Base-by-base conservation (phyloP, 1,284 basidiomycete species). In the Puccinia coronata region DNA sequence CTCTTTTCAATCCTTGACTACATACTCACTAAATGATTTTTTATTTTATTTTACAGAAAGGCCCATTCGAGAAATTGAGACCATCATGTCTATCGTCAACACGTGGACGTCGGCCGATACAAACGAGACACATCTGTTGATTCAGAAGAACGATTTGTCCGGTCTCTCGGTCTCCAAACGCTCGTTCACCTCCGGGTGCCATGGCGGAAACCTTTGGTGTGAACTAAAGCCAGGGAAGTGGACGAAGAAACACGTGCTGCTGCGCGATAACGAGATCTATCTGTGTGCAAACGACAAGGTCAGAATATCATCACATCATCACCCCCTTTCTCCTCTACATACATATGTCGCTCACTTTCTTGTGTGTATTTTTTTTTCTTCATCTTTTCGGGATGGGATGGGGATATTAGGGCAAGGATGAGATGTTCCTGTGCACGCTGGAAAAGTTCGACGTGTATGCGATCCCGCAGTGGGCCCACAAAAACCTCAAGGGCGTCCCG, bases 391-490 rank as follows among this genome's bases (percentile, higher is more conserved):
- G n/a, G n/a, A n/a, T n/a, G n/a, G n/a, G n/a, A n/a, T n/a, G n/a
- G n/a, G n/a, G n/a, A n/a, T n/a, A n/a, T 53, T 47, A 80, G 78
- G 78, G 78, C n/a, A 80, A 80, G 53, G 78, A 80, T 41, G 78
- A 80, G 57, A 61, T 72, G 36, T 80, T 80, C 39, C 47, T 81
- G n/a, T 81, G 79, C 28, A 73, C 79, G 11, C 49, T 81, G 71
- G 57, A 67, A 2, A 81, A 81, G 25, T 81, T 81, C 28, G 79
- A 81, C 63, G 59, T 81, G 1, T 81, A 72, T 55, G 28, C 79
- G 47, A 72, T 81, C 20, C 71, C 71, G 11, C 5, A 18, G 49
- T 70, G 67, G 65, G 67, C 72, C 6, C 53, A 65, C 31, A 53
- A 51, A 25, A 67, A 23, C 20, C 23, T 81, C 1, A 81, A 74